phyloP scores from a whole-genome alignment of 2,329 filamentous ascomycete genomes.

The Fusarium buxicola region DNA sequence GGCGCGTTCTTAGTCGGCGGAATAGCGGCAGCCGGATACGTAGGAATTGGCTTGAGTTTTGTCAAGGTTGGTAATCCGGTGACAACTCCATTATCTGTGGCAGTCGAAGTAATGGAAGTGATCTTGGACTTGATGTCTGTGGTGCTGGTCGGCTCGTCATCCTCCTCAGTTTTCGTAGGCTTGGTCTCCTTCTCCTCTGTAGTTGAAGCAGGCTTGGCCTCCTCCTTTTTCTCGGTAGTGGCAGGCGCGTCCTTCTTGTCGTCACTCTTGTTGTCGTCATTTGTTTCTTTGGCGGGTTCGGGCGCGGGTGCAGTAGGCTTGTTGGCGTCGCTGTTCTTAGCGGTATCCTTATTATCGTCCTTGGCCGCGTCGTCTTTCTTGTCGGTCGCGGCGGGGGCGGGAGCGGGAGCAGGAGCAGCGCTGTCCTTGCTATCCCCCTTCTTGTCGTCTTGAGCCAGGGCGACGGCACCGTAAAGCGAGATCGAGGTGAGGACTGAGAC shows the following conservation, averaged over 20 bases:
- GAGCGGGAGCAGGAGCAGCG: conserved; percentile 27
- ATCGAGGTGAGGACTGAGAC: conserved; percentile 45
- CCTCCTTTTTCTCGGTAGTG: conserved; percentile 26
- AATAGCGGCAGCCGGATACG: conserved; percentile 78
- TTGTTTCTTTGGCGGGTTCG: conserved; percentile 34
- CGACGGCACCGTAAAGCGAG: conserved; percentile 47
- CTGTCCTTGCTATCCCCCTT: conserved; percentile 35
- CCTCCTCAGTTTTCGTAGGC: conserved; percentile 21
- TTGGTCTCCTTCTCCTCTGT: conserved; percentile 24
- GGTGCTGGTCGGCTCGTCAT: conserved; percentile 30
- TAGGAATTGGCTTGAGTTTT: conserved; percentile 55
- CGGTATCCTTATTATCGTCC: background rate
- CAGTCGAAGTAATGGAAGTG: conserved; percentile 30
- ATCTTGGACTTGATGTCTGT: conserved; percentile 22
- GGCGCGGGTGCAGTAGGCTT: conserved; percentile 25
- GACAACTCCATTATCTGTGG: conserved; percentile 39
- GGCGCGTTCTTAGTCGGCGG: conserved; percentile 87
- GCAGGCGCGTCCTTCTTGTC: conserved; percentile 18
- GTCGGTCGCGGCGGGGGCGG: conserved; percentile 17
- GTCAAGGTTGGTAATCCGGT: conserved; percentile 58
- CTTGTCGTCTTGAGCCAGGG: conserved; percentile 48
- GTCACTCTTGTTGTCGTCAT: conserved; percentile 8
- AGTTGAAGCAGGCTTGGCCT: conserved; percentile 26
- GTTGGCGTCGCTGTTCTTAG: conserved; percentile 14
- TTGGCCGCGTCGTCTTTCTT: conserved; percentile 3